phyloP scores from a whole-genome alignment of 495 filamentous ascomycete genomes.

The Penicillium coffeae region DNA sequence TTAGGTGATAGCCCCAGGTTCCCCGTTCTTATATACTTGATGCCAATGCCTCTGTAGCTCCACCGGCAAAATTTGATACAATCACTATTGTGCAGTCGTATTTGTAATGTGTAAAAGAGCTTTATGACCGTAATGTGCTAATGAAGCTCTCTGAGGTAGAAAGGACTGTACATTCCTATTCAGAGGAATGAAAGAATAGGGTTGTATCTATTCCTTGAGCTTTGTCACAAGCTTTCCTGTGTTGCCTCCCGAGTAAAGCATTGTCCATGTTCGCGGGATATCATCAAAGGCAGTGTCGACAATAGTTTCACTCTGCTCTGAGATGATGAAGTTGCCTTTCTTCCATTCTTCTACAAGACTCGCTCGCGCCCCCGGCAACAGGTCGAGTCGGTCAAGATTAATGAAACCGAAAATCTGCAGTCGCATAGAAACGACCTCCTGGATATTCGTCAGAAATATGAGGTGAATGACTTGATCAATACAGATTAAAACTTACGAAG shows the following conservation, averaged over 20 bases:
- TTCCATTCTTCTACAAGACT: neutral
- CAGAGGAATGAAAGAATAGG: no score
- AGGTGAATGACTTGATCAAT: neutral
- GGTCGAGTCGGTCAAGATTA: neutral
- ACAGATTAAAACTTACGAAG: neutral
- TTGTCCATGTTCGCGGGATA: conserved; percentile 46
- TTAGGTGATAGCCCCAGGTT: no score
- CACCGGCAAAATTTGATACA: no score
- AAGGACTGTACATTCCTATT: no score
- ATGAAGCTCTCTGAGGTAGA: no score
- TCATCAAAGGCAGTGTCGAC: conserved; percentile 34
- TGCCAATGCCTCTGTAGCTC: no score
- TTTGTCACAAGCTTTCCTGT: conserved; percentile 49
- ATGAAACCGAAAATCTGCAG: conserved; percentile 4
- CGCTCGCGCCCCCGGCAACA: neutral
- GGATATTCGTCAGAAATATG: neutral
- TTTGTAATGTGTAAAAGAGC: no score
- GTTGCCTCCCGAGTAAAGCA: conserved; percentile 55
- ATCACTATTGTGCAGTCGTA: no score
- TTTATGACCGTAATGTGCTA: no score
- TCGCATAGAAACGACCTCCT: conserved; percentile 2
- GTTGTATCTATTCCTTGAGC: conserved; percentile 11
- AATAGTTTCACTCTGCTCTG: neutral
- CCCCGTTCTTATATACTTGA: no score
- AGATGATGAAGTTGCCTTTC: conserved; percentile 1